These are phyloP conservation scores for Septoria petroselini DNA, from an alignment of 2,329 filamentous ascomycete genomes.

Conservation along the genomic window DNA sequence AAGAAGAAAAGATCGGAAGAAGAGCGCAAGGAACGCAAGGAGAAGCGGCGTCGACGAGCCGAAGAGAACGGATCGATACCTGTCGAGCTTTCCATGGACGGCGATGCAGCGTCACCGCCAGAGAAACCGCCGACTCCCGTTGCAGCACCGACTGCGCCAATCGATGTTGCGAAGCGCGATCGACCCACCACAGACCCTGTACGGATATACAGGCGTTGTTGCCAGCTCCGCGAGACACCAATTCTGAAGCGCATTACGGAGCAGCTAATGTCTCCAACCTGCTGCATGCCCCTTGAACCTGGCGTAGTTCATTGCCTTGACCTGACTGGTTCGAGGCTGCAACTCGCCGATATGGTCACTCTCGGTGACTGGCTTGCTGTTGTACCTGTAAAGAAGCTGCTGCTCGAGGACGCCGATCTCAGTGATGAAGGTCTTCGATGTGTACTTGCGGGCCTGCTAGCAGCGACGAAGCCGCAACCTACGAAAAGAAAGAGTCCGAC, in stretches of 20 bases:
- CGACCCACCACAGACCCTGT: slow-evolving; percentile 85
- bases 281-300: slow-evolving; percentile 59
- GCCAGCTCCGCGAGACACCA: slow-evolving; percentile 86
- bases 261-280: slow-evolving; percentile 72
- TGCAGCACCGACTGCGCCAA: slow-evolving; percentile 29
- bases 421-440: slow-evolving; percentile 84
- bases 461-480: slow-evolving; percentile 65
- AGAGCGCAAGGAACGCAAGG: slow-evolving; percentile 86
- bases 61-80: slow-evolving; percentile 85
- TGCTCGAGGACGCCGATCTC: slow-evolving; percentile 82
- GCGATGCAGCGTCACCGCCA: slow-evolving; percentile 47
- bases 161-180: slow-evolving; percentile 55
- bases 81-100: slow-evolving; percentile 73
- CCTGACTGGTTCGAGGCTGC: slow-evolving; percentile 78
- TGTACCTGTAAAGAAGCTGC: slow-evolving; percentile 81
- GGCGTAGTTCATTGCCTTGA: slow-evolving; percentile 82
- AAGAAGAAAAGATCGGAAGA: slow-evolving; percentile 96
- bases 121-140: slow-evolving; percentile 33
- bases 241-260: slow-evolving; percentile 89
- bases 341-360: slow-evolving; percentile 78
- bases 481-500: slow-evolving; percentile 31
- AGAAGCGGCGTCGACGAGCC: slow-evolving; percentile 78
- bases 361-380: slow-evolving; percentile 92
- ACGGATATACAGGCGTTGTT: slow-evolving; percentile 89
- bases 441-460: slow-evolving; percentile 78